Percentiles rank a stretch among this genome's conserved stretches.
Conservation (phyloP, 768 basidiomycete species). For the Amanita rubescens region DNA sequence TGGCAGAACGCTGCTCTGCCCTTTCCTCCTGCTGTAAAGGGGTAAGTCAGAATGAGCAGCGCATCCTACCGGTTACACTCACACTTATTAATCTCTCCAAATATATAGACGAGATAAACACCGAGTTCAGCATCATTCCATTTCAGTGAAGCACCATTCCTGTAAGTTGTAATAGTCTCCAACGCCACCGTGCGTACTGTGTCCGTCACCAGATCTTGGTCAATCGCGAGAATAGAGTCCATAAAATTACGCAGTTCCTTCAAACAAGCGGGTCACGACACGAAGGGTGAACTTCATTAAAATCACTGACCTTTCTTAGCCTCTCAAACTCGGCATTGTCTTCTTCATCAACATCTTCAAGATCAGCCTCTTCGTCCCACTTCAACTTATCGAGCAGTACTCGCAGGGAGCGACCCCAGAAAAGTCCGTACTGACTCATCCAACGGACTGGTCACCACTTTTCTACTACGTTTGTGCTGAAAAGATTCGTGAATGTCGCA, state of each 20-base stretch:
- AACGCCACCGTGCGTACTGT: conserved; percentile 68
- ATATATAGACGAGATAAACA: conserved; percentile 88
- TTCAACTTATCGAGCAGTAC: conserved; percentile 84
- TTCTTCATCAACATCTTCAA: conserved; percentile 83
- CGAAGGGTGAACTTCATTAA: conserved; percentile 2
- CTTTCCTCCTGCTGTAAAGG: conserved; percentile 56
- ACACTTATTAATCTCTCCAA: conserved; percentile 92
- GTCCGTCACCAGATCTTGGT: conserved; percentile 77
- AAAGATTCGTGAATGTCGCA: conserved; percentile 1
- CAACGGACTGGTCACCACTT: conserved; percentile 51
- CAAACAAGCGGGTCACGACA: conserved; percentile 13
- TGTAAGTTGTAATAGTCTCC: conserved; percentile 66
- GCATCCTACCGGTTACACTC: conserved; percentile 16
- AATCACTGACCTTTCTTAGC: conserved; percentile 66
- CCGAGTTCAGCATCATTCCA: conserved; percentile 96
- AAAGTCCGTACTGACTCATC: conserved; percentile 69
- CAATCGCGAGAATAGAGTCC: conserved; percentile 82
- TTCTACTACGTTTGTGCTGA: conserved; percentile 75
- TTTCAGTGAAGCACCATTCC: conserved; percentile 53
- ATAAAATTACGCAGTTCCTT: conserved; percentile 82
- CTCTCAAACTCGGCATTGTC: conserved; percentile 76
- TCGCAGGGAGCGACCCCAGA: conserved; percentile 65
- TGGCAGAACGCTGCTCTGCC: conserved; percentile 85
- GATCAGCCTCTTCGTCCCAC: conserved; percentile 79
- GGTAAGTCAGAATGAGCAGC: neutral